phyloP scores from a whole-genome alignment of 345 rosid species.

The Syzygium aromaticum region DNA sequence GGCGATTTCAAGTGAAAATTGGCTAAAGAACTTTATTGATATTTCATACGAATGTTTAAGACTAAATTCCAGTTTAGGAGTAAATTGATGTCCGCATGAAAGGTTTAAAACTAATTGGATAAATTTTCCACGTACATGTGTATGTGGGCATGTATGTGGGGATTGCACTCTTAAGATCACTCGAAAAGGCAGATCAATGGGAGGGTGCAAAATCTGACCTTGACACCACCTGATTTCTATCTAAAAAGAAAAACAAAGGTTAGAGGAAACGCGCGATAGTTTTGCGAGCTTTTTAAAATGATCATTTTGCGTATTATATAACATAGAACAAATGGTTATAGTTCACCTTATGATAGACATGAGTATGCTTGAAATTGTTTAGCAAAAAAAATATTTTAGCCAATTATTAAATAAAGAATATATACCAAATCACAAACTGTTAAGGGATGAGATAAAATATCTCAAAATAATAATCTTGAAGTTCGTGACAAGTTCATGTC shows the following conservation, averaged over 20 bases:
- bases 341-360: not conserved
- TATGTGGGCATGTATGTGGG: not conserved
- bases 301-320: not conserved
- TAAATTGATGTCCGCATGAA: fast-evolving
- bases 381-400: too few relatives aligned
- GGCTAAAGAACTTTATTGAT: fast-evolving
- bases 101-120: not conserved
- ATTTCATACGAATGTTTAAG: fast-evolving
- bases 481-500: too few relatives aligned
- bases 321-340: not conserved
- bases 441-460: too few relatives aligned
- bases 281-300: not conserved
- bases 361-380: not conserved
- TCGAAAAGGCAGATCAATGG: fast-evolving
- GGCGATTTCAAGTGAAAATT: not conserved
- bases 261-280: not conserved
- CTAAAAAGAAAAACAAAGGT: not conserved
- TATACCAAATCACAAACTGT: too few relatives aligned
- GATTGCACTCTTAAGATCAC: not conserved
- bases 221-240: not conserved
- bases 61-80: fast-evolving
- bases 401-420: too few relatives aligned
- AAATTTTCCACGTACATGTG: not conserved
- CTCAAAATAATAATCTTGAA: too few relatives aligned
- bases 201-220: not conserved